These are phyloP conservation scores for Melampsora americana DNA, from an alignment of 1,284 basidiomycete genomes.

Conservation along the genomic window DNA sequence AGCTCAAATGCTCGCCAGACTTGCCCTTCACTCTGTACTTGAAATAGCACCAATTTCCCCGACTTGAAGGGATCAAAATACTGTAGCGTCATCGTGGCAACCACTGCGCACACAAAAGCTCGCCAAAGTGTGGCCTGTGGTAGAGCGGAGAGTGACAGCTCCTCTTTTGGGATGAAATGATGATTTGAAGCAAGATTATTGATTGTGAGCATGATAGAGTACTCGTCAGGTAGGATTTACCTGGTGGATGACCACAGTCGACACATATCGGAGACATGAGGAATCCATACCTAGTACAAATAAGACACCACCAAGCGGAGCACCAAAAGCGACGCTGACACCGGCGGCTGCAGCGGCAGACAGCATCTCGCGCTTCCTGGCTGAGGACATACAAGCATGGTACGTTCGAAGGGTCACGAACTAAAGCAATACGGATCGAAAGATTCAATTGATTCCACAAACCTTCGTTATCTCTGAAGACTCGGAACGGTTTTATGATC, in stretches of 20 bases:
- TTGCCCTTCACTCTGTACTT: conserved; percentile 50
- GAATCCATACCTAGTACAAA: conserved; percentile 38
- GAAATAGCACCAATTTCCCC: conserved; percentile 69
- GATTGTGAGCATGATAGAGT: too few species aligned
- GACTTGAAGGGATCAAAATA: conserved; percentile 72
- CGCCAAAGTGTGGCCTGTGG: conserved; percentile 71
- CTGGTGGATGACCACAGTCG: too few species aligned
- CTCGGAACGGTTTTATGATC: conserved; percentile 45
- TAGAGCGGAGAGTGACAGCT: conserved; percentile 60
- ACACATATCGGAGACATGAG: neutral
- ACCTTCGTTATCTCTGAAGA: conserved; percentile 43
- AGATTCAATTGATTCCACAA: neutral
- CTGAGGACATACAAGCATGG: conserved; percentile 53
- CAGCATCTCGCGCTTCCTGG: conserved; percentile 66
- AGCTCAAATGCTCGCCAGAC: conserved; percentile 68
- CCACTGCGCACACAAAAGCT: conserved; percentile 69
- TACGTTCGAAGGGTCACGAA: neutral
- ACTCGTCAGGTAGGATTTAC: too few species aligned
- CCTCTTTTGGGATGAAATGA: conserved; percentile 18
- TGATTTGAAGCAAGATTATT: too few species aligned
- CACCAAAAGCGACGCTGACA: conserved; percentile 71
- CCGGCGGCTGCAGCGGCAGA: conserved; percentile 69
- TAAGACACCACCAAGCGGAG: conserved; percentile 62
- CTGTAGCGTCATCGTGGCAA: conserved; percentile 68
- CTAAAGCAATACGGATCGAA: neutral